These are phyloP conservation scores for Lagenidium giganteum DNA, from an alignment of 352 stramenopile genomes.

Conservation along the genomic window DNA sequence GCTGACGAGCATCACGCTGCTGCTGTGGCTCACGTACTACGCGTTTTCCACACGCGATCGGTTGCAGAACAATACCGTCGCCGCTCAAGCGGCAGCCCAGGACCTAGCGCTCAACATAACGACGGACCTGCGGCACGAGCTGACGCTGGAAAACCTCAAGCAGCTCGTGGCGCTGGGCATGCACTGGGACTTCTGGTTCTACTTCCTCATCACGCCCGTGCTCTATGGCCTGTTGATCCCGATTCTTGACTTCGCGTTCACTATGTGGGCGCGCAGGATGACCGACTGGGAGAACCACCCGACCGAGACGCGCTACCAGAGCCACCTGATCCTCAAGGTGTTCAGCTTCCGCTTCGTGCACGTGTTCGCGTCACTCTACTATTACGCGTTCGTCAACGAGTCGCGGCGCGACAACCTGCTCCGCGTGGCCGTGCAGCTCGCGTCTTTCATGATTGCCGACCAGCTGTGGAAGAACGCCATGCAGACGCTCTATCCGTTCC, in stretches of 20 bases:
- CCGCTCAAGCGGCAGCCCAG: slow-evolving; percentile 30
- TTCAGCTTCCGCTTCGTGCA: slow-evolving; percentile 98
- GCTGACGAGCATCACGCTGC: slow-evolving; percentile 39
- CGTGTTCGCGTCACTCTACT: slow-evolving; percentile 95
- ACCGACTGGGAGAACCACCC: slow-evolving; percentile 94
- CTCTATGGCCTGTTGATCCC: slow-evolving; percentile 85
- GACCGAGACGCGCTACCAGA: slow-evolving; percentile 81
- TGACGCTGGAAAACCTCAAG: slow-evolving; percentile 59
- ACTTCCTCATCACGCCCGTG: slow-evolving; percentile 77
- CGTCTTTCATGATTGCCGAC: slow-evolving; percentile 92
- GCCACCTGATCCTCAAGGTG: slow-evolving; percentile 97
- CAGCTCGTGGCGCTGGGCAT: slow-evolving; percentile 54
- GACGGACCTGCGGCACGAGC: slow-evolving; percentile 25
- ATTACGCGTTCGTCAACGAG: slow-evolving; percentile 87
- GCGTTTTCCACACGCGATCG: slow-evolving; percentile 79
- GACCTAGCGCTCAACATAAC: slow-evolving; percentile 47
- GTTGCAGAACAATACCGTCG: slow-evolving; percentile 52
- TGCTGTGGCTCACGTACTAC: slow-evolving; percentile 50
- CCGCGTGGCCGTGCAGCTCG: slow-evolving; percentile 88
- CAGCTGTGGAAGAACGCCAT: slow-evolving; percentile 93
- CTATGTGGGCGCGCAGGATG: slow-evolving; percentile 76
- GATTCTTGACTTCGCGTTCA: slow-evolving; percentile 80
- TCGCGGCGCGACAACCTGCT: slow-evolving; percentile 59
- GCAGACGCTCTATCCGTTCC: slow-evolving; percentile 84
- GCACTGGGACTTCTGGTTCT: slow-evolving; percentile 80